Base-by-base conservation (phyloP, 345 rosid species). In the Zanthoxylum bungeanum region DNA sequence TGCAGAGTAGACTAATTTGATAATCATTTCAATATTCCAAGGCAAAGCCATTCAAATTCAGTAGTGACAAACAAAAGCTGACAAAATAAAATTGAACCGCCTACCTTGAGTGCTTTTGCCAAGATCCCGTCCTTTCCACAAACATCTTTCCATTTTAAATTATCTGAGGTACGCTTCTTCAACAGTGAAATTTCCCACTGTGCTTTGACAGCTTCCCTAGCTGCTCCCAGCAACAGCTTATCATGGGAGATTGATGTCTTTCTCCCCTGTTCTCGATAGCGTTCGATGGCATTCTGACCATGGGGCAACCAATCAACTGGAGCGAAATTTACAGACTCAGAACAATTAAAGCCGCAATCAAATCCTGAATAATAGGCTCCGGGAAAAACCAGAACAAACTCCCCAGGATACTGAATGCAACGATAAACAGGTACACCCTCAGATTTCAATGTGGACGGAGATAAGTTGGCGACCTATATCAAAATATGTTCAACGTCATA, bases 291-390 rank as follows among this genome's bases (percentile, higher is more conserved):
- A 75, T 76, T 69, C 78, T 82, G 86, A 58, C 95, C 93, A 73
- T 84, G 80, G 55, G 86, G 87, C 76, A 92, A 76, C 97, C 97
- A 92, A 49, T 89, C 88, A 50, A 89, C 39, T 19, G 86, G 89
- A 80, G 97, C 97, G 31, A 89, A 74, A 77, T 83, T 88, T 70
- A 75, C 85, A 36, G 80, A 72, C 88, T 89, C 95, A 40, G 76
- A 72, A 73, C 85, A 87, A 82, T 86, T 89, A 71, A 89, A 92
- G 56, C 97, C 97, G 77, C 83, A 78, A 62, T 88, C 85, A 73
- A 92, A 83, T 51, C 86, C 85, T 3, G 86, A 84, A 79, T 83
- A 76, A 76, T 77, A 81, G 37, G 88, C 78, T 76, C 95, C 90
- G 9, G 97, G 93, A 67, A 80, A 81, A 60, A 84, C 67, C 62